Conservation (phyloP, 306 rosid species). For the Cicer judaicum region DNA sequence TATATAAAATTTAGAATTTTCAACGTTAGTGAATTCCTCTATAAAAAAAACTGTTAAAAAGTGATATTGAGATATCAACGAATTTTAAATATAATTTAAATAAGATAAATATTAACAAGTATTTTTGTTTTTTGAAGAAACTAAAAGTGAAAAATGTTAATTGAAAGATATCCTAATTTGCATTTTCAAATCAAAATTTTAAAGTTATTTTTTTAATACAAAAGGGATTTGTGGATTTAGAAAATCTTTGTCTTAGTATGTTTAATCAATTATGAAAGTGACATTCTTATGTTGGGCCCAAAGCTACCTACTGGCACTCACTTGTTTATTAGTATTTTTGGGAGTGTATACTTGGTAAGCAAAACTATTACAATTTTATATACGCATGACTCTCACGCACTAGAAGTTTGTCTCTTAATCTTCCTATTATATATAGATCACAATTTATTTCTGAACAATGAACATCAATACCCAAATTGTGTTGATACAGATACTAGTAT, state of each 20-base stretch:
- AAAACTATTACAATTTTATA: slow-evolving; percentile 25
- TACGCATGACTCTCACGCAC: not conserved
- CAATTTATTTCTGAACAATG: too few species aligned
- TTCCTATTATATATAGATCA: too few species aligned
- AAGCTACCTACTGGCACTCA: slow-evolving; percentile 49
- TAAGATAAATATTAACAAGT: too few species aligned
- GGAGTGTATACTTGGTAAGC: slow-evolving; percentile 36
- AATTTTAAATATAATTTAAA: too few species aligned
- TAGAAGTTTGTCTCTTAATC: not conserved
- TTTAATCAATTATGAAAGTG: slow-evolving; percentile 38
- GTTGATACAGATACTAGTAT: not conserved
- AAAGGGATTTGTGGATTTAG: slow-evolving; percentile 48
- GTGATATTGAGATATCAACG: too few species aligned
- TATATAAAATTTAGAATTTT: too few species aligned
- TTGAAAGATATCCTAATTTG: too few species aligned
- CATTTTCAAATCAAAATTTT: too few species aligned
- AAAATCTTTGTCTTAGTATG: slow-evolving; percentile 56
- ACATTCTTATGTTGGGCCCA: slow-evolving; percentile 47
- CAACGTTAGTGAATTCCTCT: too few species aligned
- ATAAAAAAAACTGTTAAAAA: too few species aligned
- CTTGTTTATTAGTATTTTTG: slow-evolving; percentile 6
- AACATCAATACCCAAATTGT: not conserved
- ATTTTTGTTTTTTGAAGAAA: too few species aligned
- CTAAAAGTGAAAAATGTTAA: too few species aligned
- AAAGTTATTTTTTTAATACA: not conserved